Percentiles rank a stretch among this genome's conserved stretches.
These are phyloP conservation scores for Alternaria sp. DNA, from an alignment of 2,329 filamentous ascomycete genomes.

Conservation along the genomic window DNA sequence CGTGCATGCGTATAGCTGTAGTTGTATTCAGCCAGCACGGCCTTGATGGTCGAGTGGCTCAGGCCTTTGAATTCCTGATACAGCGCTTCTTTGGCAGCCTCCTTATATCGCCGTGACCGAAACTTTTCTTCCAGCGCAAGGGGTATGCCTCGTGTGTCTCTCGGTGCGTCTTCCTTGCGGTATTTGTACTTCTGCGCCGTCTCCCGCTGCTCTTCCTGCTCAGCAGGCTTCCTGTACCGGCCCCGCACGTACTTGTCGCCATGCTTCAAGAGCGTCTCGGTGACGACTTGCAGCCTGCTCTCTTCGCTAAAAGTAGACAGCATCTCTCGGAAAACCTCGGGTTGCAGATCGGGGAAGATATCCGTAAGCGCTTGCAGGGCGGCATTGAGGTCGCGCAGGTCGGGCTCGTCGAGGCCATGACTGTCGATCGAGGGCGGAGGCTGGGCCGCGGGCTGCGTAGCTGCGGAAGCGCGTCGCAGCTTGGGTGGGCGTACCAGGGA, in stretches of 20 bases:
- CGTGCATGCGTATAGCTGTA: slow-evolving; percentile 77
- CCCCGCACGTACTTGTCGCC: slow-evolving; percentile 74
- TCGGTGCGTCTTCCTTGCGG: slow-evolving; percentile 35
- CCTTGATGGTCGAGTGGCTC: slow-evolving; percentile 74
- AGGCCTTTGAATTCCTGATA: slow-evolving; percentile 79
- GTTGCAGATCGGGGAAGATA: slow-evolving; percentile 80
- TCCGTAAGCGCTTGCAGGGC: slow-evolving; percentile 71
- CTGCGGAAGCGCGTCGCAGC: slow-evolving; percentile 22
- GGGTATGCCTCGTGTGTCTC: slow-evolving; percentile 40
- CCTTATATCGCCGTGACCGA: slow-evolving; percentile 69
- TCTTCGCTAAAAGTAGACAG: slow-evolving; percentile 76
- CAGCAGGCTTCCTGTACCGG: slow-evolving; percentile 55
- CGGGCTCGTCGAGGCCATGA: slow-evolving; percentile 58
- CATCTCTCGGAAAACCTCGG: slow-evolving; percentile 84
- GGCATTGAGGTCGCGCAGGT: slow-evolving; percentile 73
- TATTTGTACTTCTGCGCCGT: slow-evolving; percentile 43
- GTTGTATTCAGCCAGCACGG: slow-evolving; percentile 80
- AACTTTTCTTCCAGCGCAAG: slow-evolving; percentile 70
- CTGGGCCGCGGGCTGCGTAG: slow-evolving; percentile 9
- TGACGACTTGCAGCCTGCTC: slow-evolving; percentile 77
- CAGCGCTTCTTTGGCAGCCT: slow-evolving; percentile 70
- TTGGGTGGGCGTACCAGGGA: slow-evolving; percentile 41
- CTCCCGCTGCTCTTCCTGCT: slow-evolving; percentile 44
- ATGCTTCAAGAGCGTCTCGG: slow-evolving; percentile 77
- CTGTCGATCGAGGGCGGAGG: slow-evolving; percentile 6